Base-by-base conservation (phyloP, 1,284 basidiomycete species). In the Cryptococcus sp. region DNA sequence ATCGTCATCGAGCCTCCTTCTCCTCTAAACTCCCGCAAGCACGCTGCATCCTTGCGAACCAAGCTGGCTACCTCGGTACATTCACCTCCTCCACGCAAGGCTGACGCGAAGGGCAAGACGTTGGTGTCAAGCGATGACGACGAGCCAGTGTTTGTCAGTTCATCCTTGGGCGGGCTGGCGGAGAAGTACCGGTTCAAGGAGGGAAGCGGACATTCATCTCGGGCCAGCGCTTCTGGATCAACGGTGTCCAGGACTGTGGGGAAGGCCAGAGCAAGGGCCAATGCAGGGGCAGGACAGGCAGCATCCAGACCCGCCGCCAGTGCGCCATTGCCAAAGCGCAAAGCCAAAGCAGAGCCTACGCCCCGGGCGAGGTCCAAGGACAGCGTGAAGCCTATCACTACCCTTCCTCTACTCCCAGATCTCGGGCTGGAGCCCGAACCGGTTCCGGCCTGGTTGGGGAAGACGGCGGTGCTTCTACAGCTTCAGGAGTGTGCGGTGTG, bases 381-480 rank as follows among this genome's bases (percentile, higher is more conserved):
- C 4, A 43, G 4, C 7, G 40, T 24, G 33, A 48, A 49, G 18
- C 2, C 33, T 16, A 37, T 16, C 6, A 24, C 44, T 28, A 21
- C 35, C 15, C 53, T 55, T 40, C 55, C 55, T 12, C 52, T 63
- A 16, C 50, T 56, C 28, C 62, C 59, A 15, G 55, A 56, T 45
- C 35, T 56, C 15, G 23, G 50, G 11, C 24, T 54, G 7, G 52
- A 46, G 51, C 62, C 57, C 0, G 38, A 56, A 11, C 63, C 70
- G 11, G 53, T 67, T 0, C 73, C 73, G 1, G 39, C 53, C 2
- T 75, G 73, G 73, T 59, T 75, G 2, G 69, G 69, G 11, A 64
- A 59, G 46, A 62, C 68, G 0, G 50, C 63, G 6, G 56, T 67
- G 0, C 54, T 75, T 4, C 53, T 66, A 0, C 58, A 57, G 5